Evolutionary conservation across 768 basidiomycete species (phyloP).

Genomic region (Mycena galopus): DNA sequence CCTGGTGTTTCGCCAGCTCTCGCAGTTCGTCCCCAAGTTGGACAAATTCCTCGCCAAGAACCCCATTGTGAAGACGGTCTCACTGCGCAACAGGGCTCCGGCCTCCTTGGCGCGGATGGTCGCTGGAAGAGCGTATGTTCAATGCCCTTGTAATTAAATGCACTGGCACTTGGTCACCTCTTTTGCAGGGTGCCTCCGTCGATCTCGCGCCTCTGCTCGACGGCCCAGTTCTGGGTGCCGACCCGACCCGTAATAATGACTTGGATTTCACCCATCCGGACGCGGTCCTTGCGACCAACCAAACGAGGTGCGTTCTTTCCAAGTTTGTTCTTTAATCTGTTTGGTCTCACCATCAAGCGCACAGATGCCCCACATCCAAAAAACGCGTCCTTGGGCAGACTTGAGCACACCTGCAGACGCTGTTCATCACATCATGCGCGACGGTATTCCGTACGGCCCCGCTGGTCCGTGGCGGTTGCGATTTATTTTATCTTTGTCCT

Average conservation of each 20-base stretch:
- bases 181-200: constrained; percentile 23
- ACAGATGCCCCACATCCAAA: constrained; percentile 26
- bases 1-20: constrained; percentile 42
- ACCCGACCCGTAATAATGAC: constrained; percentile 29
- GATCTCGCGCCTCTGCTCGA: constrained; percentile 21
- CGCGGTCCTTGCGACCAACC: constrained; percentile 3
- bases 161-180: neutral
- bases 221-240: constrained; percentile 24
- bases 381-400: constrained; percentile 44
- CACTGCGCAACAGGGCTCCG: constrained; percentile 55
- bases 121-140: constrained; percentile 65
- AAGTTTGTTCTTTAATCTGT: neutral
- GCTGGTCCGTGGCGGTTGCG: constrained; percentile 25
- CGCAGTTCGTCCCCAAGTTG: constrained; percentile 49
- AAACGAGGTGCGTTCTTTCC: neutral
- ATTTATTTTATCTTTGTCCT: neutral
- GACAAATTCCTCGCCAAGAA: constrained; percentile 58
- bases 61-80: constrained; percentile 53
- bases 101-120: constrained; percentile 66
- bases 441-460: constrained; percentile 52
- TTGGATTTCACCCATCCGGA: constrained; percentile 13
- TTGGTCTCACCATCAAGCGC: neutral
- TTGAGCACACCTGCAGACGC: constrained; percentile 30
- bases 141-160: neutral
- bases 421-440: constrained; percentile 45